Evolutionary conservation across 1,284 basidiomycete species (phyloP).

Genomic region (Fomitopsis betulina): DNA sequence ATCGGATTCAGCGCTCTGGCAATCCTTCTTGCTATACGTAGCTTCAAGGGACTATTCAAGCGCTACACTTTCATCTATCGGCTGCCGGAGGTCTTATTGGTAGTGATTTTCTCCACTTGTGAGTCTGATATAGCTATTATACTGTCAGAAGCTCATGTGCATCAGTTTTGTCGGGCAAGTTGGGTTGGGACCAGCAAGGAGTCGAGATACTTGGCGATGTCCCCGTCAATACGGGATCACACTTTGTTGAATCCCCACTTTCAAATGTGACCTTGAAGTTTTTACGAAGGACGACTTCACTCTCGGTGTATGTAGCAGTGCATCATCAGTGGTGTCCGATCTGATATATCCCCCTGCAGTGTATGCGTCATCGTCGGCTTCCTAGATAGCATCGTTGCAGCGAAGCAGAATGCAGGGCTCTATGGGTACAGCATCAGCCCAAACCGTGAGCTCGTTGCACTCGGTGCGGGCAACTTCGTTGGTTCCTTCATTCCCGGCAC

Average conservation of each 20-base stretch:
- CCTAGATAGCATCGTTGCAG: constrained; percentile 80
- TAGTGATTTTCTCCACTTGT: constrained; percentile 80
- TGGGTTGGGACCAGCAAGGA: constrained; percentile 75
- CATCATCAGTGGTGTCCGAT: constrained; percentile 1
- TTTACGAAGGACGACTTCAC: constrained; percentile 71
- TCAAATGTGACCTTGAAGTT: constrained; percentile 54
- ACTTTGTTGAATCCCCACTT: constrained; percentile 68
- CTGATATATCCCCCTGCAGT: constrained; percentile 30
- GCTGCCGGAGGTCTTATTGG: constrained; percentile 79
- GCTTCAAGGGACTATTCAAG: constrained; percentile 50
- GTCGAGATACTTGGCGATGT: constrained; percentile 82
- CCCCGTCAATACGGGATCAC: constrained; percentile 52
- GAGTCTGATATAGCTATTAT: constrained; percentile 26
- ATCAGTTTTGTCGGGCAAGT: constrained; percentile 64
- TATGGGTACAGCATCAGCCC: constrained; percentile 88
- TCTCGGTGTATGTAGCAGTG: constrained; percentile 56
- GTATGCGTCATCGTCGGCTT: constrained; percentile 74
- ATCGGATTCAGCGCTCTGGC: constrained; percentile 69
- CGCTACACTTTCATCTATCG: constrained; percentile 67
- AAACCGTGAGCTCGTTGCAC: constrained; percentile 86
- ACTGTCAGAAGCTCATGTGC: neutral
- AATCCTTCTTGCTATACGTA: constrained; percentile 58
- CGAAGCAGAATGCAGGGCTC: constrained; percentile 80
- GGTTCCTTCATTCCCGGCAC: constrained; percentile 82
- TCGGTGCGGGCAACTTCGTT: constrained; percentile 80